Evolutionary conservation across 2,329 filamentous ascomycete species (phyloP), one percentile per base, ranked within the genome.

Genomic region (Nannizziopsis barbatae): DNA sequence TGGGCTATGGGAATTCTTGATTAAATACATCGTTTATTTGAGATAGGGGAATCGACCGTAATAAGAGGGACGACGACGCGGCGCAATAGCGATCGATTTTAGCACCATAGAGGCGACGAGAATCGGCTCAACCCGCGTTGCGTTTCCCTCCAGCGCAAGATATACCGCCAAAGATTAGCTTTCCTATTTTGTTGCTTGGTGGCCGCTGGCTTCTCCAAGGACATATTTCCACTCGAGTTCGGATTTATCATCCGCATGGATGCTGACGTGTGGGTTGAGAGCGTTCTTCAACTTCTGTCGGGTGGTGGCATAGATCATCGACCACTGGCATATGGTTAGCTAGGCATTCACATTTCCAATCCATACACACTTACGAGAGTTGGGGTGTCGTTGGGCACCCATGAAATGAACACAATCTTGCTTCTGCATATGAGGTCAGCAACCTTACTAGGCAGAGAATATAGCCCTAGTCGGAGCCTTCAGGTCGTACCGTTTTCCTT

Each of bases 371-470:
- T 59, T 63, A 71, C 69, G 53, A 65, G 60, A 45, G 62, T 67
- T 43, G 66, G 58, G 44, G 66, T 61, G 1, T 65, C 64, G 47
- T 52, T 56, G 47, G 69, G 69, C 39, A 69, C 67, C 69, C 69
- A 71, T 51, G 68, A 71, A 56, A 74, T 73, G 64, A 74, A 73
- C 50, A 71, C 61, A 55, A 73, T 73, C 63, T 74, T 74, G 64
- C 64, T 71, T 58, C 71, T 73, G 47, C 45, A 52, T 6, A 46
- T 14, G 17, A 39, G 2, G 36, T 43, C 17, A 50, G 47, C 10
- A n/a, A 31, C 33, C 8, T 42, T 17, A 40, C 33, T 14, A 44
- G 14, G 31, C 9, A 51, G 5, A 5, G n/a, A 7, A 12, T 2
- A 14, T 18, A 41, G 22, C 4, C 3, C 22, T 27, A 20, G 6